Percentiles rank a stretch among this genome's conserved stretches.
Evolutionary conservation across 805 yeast genomes (phyloP).

Genomic region (Clavispora santaluciae): DNA sequence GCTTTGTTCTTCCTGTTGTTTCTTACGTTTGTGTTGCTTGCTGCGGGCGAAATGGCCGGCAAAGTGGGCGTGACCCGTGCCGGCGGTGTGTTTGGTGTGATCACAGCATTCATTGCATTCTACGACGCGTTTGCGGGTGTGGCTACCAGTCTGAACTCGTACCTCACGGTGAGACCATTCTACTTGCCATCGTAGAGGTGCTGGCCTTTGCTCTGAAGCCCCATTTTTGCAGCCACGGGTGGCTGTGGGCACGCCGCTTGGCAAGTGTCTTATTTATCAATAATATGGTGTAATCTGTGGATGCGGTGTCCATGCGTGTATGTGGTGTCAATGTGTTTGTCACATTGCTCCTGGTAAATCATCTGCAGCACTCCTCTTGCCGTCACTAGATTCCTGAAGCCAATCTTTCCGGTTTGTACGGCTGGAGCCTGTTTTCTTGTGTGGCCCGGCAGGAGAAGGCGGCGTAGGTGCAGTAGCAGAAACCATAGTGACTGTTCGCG

Average conservation of each 20-base stretch:
- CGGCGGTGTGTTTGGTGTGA: slow-evolving; percentile 41
- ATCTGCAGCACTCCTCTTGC: too few species aligned
- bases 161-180: slow-evolving; percentile 27
- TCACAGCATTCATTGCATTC: slow-evolving; percentile 35
- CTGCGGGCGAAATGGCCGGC: slow-evolving; percentile 30
- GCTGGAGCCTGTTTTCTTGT: too few species aligned
- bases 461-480: not conserved
- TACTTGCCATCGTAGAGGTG: slow-evolving; percentile 17
- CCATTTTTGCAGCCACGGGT: not conserved
- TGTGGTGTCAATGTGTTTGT: too few species aligned
- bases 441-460: not conserved
- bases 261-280: not conserved
- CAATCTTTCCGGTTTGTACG: too few species aligned
- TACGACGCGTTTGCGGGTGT: slow-evolving; percentile 40
- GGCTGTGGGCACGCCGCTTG: too few species aligned
- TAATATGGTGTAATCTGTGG: not conserved
- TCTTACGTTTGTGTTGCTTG: slow-evolving; percentile 32
- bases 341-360: too few species aligned
- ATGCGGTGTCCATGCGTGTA: too few species aligned
- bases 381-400: too few species aligned
- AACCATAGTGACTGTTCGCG: not conserved
- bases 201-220: not conserved
- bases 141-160: slow-evolving; percentile 32
- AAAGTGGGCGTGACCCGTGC: slow-evolving; percentile 27
- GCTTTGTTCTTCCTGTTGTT: slow-evolving; percentile 27